Base-by-base conservation (phyloP, 768 basidiomycete genomes). In the Tricholoma furcatifolium region DNA sequence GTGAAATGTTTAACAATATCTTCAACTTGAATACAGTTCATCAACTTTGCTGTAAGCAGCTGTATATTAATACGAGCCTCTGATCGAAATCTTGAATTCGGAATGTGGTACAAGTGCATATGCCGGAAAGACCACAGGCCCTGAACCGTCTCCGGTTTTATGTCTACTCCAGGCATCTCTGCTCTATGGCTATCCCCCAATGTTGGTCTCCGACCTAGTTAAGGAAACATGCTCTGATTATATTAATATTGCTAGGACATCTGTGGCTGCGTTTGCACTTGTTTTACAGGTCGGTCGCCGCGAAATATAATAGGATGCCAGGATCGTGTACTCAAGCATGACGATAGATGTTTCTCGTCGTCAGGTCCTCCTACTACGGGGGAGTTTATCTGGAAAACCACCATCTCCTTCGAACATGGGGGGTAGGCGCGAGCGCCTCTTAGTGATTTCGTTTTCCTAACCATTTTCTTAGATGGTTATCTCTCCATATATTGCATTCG, bases 121-220 rank as follows among this genome's bases (percentile, higher is more conserved):
- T 59, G 67, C 71, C 12, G 72, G 72, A n/a, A 69, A 64, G 24
- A 66, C 62, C 3, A 71, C 67, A 15, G 77, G 78, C 4, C 74
- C 75, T 7, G 75, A 81, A 56, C 79, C 78, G 15, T 65, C 70
- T 1, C 65, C 64, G 24, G 62, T 71, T 56, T 60, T 79, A 6
- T 80, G 78, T 56, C 60, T 79, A 4, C 60, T 77, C 10, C 78
- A 78, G 55, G 75, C 77, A 4, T 76, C 77, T 5, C 61, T 79
- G 44, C 62, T 80, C 15, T 78, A 79, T 54, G 77, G 75, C 6
- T 70, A 74, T 62, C 77, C 78, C n/a, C 66, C 74, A 0, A 64
- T 80, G 78, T 77, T 55, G 55, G 74, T 38, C n/a, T 10, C 30
- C n/a, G 14, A 23, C 17, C 10, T 23, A 7, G 4, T 34, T 10